These are phyloP conservation scores for Didymellaceae sp. DNA, from an alignment of 2,329 filamentous ascomycete genomes.

Conservation along the genomic window DNA sequence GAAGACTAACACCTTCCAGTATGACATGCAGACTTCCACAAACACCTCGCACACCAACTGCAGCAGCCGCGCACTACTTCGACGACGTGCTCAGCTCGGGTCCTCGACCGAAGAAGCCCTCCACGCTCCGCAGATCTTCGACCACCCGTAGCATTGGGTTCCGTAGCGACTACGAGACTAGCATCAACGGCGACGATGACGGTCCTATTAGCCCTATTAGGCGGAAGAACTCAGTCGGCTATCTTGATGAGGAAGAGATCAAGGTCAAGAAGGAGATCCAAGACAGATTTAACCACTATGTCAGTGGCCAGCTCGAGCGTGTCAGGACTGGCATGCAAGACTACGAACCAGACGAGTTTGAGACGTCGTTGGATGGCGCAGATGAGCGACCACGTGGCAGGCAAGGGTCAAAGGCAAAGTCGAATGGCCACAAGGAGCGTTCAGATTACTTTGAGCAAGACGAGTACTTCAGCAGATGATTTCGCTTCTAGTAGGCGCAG, in stretches of 20 bases:
- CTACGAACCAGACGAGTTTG: constrained; percentile 67
- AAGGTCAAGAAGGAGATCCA: constrained; percentile 47
- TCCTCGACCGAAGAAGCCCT: constrained; percentile 53
- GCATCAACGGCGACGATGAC: constrained; percentile 45
- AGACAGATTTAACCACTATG: constrained; percentile 78
- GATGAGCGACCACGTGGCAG: constrained; percentile 19
- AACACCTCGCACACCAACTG: constrained; percentile 85
- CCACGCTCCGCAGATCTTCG: constrained; percentile 75
- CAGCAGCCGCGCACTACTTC: constrained; percentile 90
- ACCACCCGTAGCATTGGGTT: constrained; percentile 83
- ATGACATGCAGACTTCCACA: constrained; percentile 64
- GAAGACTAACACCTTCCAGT: constrained; percentile 52
- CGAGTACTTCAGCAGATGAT: constrained; percentile 34
- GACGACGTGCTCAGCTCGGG: constrained; percentile 79
- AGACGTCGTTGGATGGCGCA: constrained; percentile 60
- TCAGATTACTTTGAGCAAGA: constrained; percentile 42
- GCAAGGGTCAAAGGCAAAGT: constrained; percentile 21
- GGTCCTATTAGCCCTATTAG: constrained; percentile 34
- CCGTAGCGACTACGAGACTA: constrained; percentile 74
- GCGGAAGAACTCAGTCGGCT: constrained; percentile 57
- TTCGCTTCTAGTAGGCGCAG: neutral
- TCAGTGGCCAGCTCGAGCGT: constrained; percentile 78
- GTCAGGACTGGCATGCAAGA: constrained; percentile 67
- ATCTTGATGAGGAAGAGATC: constrained; percentile 60
- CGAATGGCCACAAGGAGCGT: constrained; percentile 33